A percentile compares a stretch with the other conserved stretches of the same genome.
Conservation (phyloP, 2,329 filamentous ascomycete species). For the Exophiala aquamarina region DNA sequence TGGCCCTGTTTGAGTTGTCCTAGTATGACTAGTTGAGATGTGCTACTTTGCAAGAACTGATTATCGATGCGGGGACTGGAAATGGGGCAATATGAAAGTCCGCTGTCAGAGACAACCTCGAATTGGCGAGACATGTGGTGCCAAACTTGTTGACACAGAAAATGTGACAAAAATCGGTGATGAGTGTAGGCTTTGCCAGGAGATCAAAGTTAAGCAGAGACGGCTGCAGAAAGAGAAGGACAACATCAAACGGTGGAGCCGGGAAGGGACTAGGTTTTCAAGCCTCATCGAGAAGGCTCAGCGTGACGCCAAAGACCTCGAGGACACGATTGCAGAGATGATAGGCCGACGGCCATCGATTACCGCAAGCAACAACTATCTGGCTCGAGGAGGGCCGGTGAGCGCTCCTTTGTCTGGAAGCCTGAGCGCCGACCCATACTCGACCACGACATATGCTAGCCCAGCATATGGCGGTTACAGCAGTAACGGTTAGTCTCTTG, state of each 20-base stretch:
- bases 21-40: conserved; percentile 14
- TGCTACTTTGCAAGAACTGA: conserved; percentile 26
- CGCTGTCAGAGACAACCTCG: conserved; percentile 27
- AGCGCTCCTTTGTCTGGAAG: not conserved
- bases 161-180: conserved; percentile 20
- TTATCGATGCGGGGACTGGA: conserved; percentile 27
- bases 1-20: not conserved
- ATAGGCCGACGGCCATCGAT: conserved; percentile 13
- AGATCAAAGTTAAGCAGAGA: conserved; percentile 24
- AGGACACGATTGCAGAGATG: conserved; percentile 21
- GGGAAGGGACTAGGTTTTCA: conserved; percentile 21
- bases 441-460: not conserved
- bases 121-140: conserved; percentile 28
- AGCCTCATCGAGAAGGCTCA: conserved; percentile 25
- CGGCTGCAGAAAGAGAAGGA: conserved; percentile 18
- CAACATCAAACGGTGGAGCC: conserved; percentile 26
- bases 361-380: conserved; percentile 2
- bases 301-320: conserved; percentile 14
- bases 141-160: conserved; percentile 19
- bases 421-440: conserved; percentile 1
- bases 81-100: conserved; percentile 31
- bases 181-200: conserved; percentile 25
- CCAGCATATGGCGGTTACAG: not conserved
- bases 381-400: not conserved
- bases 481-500: not conserved